Evolutionary conservation across 1,284 basidiomycete genomes (phyloP), one percentile per base, ranked within the genome.

Genomic region (Irpex rosettiformis): DNA sequence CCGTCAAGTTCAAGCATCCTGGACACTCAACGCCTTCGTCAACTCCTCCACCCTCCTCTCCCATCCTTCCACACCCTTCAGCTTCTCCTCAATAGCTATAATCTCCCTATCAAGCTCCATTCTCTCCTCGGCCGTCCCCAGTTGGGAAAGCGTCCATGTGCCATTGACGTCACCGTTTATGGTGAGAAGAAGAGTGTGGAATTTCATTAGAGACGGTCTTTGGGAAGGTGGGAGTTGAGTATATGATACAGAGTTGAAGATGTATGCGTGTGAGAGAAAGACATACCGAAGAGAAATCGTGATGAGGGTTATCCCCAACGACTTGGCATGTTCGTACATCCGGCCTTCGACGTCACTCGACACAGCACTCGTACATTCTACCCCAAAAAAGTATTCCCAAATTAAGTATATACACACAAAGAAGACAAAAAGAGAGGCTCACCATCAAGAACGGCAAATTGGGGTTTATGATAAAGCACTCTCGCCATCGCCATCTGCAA

Each of bases 361-460:
- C 4, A 99, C 95, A 1, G 96, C 96, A 62, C 91, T 94, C 3
- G 96, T 98, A 74, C 94, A 96, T 72, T 98, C 96, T 91, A 70
- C 10, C 52, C 57, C 24, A 30, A 16, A 16, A 4, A 27, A 37
- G 21, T 42, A 40, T 18, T 33, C 56, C 49, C 24, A 54, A 48
- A n/a, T n/a, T 24, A 49, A 16, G 8, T 18, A 21, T 66, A 57
- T n/a, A 43, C 33, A n/a, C n/a, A 11, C 10, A 58, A 24, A 42
- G 54, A 51, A 49, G 18, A 43, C 49, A 53, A 22, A 25, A n/a
- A 5, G 18, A 29, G 8, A 51, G 13, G 74, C 83, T 37, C 59
- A 88, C 87, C 88, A 71, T 91, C 89, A 58, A 91, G 71, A 27
- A 91, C 77, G 0, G 86, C 89, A 70, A 87, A 92, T 69, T 83